Evolutionary conservation across 805 yeast genomes (phyloP), one percentile per base, ranked within the genome.

Genomic region (Zygotorulaspora chibaensis): DNA sequence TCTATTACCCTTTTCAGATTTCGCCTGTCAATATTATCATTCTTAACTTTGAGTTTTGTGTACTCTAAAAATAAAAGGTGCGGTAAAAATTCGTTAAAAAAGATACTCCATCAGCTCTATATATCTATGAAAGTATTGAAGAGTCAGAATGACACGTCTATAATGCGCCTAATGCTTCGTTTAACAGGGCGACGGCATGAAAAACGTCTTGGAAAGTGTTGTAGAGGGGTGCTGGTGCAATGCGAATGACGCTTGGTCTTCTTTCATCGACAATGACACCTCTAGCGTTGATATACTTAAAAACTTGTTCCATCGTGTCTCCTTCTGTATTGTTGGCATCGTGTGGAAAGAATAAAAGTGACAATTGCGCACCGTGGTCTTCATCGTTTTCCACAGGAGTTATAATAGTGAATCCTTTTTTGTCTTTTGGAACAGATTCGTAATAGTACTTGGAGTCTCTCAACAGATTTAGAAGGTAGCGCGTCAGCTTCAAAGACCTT

Each of bases 221-320:
- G 69, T 90, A 90, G 38, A 88, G 70, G 0, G 96, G 93, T 2
- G 77, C 72, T 7, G 98, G 96, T 0, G 96, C 91, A n/a, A 90
- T 60, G 47, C 97, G 71, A 33, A 91, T 80, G n/a, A 89, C 97
- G 60, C 81, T 81, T 1, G 97, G 97, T 59, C 87, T 74, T 61
- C 98, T 75, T 60, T 90, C 96, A 62, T 90, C 98, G 46, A 87
- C 84, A 18, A 90, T 77, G 1, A 87, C 79, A 2, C 88, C 96
- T 4, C 64, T 53, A 9, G 70, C 58, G 28, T 69, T 69, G 50
- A 90, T 60, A 48, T 70, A 68, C 1, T 59, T 54, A 47, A 76
- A 74, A 2, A 87, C 80, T 17, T 61, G 57, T 45, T 77, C 82
- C 96, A 89, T 88, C 1, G 77, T 65, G 34, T 77, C 74, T 7